Evolutionary conservation across 306 rosid species (phyloP).

Genomic region (Trifolium subterraneum): DNA sequence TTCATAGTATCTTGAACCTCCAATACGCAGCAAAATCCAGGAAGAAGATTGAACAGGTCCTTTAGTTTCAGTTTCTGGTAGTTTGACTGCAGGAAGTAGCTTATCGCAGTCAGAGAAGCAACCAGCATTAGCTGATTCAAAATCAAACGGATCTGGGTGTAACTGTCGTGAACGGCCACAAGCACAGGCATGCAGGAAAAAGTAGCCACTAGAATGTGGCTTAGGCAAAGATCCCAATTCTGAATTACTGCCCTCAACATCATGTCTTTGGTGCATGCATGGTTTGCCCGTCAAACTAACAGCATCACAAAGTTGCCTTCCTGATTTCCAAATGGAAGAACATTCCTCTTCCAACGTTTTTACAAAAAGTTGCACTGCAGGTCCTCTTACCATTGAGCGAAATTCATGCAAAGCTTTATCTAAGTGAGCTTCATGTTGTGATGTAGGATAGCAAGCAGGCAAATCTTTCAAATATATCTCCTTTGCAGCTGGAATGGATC

Average conservation of each 20-base stretch:
- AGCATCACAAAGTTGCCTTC: slow-evolving; percentile 91
- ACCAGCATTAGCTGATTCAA: slow-evolving; percentile 71
- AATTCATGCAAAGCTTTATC: slow-evolving; percentile 77
- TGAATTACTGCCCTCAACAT: slow-evolving; percentile 48
- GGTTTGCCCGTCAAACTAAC: slow-evolving; percentile 94
- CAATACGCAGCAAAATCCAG: slow-evolving; percentile 88
- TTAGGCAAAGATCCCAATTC: slow-evolving; percentile 44
- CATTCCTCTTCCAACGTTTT: slow-evolving; percentile 85
- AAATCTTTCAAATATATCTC: slow-evolving; percentile 88
- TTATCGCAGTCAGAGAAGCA: slow-evolving; percentile 82
- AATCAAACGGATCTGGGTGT: slow-evolving; percentile 86
- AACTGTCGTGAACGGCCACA: slow-evolving; percentile 84
- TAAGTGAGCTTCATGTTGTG: slow-evolving; percentile 72
- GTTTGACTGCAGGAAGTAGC: slow-evolving; percentile 75
- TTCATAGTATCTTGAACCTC: slow-evolving; percentile 85
- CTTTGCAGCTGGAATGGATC: slow-evolving; percentile 75
- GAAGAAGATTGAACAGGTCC: slow-evolving; percentile 68
- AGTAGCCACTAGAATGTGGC: slow-evolving; percentile 85
- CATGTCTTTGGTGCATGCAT: slow-evolving; percentile 87
- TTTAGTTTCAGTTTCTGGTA: slow-evolving; percentile 58
- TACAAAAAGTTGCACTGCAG: slow-evolving; percentile 69
- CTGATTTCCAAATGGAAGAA: slow-evolving; percentile 81
- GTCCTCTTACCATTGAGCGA: slow-evolving; percentile 81
- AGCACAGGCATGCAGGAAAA: slow-evolving; percentile 89
- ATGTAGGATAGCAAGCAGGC: slow-evolving; percentile 81